phyloP scores from a whole-genome alignment of 768 basidiomycete species.

The Trametes maxima region DNA sequence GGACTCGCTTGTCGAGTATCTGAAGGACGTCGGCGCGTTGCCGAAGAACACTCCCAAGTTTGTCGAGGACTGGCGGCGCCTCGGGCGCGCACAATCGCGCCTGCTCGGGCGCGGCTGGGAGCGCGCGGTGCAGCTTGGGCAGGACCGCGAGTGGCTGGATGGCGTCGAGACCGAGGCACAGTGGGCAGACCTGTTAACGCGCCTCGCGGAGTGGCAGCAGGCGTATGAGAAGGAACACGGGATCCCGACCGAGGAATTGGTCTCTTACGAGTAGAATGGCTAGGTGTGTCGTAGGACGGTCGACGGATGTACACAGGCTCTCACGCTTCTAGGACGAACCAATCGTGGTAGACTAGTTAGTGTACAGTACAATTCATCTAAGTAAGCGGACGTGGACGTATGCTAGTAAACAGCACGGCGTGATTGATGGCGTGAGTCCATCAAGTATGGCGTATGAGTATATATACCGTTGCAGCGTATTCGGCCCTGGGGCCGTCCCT shows the following conservation, averaged over 20 bases:
- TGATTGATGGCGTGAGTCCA: constrained; percentile 15
- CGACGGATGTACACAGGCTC: not conserved
- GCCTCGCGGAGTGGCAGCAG: constrained; percentile 51
- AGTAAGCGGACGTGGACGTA: not conserved
- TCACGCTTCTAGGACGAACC: not conserved
- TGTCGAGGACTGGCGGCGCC: constrained; percentile 53
- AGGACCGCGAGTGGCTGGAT: constrained; percentile 45
- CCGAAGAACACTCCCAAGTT: constrained; percentile 46
- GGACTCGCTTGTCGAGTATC: constrained; percentile 33
- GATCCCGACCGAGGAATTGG: constrained; percentile 2
- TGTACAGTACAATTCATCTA: not conserved
- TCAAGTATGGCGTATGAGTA: constrained; percentile 16
- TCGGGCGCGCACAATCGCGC: constrained; percentile 35
- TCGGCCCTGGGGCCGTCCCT: not conserved
- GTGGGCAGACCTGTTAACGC: constrained; percentile 51
- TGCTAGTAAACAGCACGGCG: constrained; percentile 1
- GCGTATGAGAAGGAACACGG: constrained; percentile 51
- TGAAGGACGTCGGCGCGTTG: constrained; percentile 35
- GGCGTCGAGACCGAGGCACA: constrained; percentile 53
- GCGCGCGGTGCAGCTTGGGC: constrained; percentile 45
- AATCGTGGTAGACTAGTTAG: not conserved
- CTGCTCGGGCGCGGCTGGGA: constrained; percentile 47
- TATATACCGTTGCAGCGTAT: constrained; percentile 1
- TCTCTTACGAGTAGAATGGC: constrained; percentile 1
- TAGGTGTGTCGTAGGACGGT: not conserved